Evolutionary conservation across 192 early-diverging fungal species (phyloP), one percentile per base, ranked within the genome.

Genomic region (Mortierella alpina): DNA sequence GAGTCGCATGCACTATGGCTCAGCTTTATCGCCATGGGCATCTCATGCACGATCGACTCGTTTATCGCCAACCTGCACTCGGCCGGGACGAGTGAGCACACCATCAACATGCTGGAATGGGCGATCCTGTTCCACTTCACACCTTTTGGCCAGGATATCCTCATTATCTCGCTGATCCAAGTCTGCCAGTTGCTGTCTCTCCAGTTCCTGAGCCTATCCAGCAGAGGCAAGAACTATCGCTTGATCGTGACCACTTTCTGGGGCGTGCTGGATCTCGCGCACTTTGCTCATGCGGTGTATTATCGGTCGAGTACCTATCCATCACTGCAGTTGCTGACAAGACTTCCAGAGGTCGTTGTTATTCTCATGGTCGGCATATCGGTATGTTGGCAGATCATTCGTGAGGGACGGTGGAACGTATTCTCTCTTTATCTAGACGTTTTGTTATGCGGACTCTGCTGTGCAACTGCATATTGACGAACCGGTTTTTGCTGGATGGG

Each of bases 71-170:
- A 80, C 42, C 60, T 80, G 45, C 61, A 80, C 50, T 59, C 42
- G 39, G 64, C n/a, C n/a, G 64, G 68, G 15, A 50, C 23, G 47
- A 61, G 47, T 53, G 85, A 86, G 46, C 83, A 84, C 46, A 72
- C 84, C 20, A 74, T 68, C 45, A 84, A 68, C 23, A 80, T 86
- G 60, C 77, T 84, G 23, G 85, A 86, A 51, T 86, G 83, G 80
- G 83, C 85, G 14, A 68, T 86, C 18, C 47, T 84, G 51, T 78
- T 84, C 53, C 83, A 86, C 56, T 86, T 85, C 49, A 68, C 67
- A 18, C 63, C 75, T 20, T 46, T 39, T 52, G 71, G 83, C 47
- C 48, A 63, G n/a, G 83, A 86, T 70, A 66, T 86, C 22, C 79
- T 86, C 20, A 54, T 84, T 56, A 84, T 86, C 18, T 78, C 85